A percentile compares a stretch with the other conserved stretches of the same genome.
Evolutionary conservation across 116 monocot species (phyloP).

Genomic region (Dioscorea cayenensis): DNA sequence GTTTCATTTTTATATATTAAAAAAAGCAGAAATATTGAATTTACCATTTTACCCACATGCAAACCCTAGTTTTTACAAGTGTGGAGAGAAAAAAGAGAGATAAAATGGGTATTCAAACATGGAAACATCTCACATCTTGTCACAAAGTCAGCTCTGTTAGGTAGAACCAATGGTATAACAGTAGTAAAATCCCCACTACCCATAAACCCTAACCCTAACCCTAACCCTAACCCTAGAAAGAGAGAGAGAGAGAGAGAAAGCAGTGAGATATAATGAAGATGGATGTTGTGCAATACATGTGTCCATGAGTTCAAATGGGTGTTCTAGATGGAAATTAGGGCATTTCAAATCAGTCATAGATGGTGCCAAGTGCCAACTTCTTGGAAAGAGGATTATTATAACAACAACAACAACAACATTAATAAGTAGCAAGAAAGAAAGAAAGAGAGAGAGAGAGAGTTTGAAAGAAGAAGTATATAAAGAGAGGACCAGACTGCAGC

Average conservation of each 20-base stretch:
- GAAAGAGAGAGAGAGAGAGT: background rate
- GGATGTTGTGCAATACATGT: background rate
- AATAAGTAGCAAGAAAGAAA: background rate
- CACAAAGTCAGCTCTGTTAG: conserved; percentile 23
- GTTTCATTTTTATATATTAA: too few species aligned
- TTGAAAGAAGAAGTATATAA: too few species aligned
- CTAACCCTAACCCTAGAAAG: background rate
- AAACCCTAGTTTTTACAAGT: too few species aligned
- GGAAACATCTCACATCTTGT: conserved; percentile 1
- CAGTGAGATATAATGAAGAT: background rate
- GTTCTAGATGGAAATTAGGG: background rate
- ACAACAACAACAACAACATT: background rate
- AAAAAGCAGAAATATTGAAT: too few species aligned
- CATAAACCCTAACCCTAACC: background rate
- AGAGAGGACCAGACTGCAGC: background rate
- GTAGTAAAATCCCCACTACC: background rate
- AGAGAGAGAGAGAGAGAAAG: too few species aligned
- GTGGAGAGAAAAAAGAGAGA: too few species aligned
- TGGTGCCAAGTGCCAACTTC: conserved; percentile 10
- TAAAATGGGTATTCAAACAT: too few species aligned
- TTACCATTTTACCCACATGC: too few species aligned
- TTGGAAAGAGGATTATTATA: background rate
- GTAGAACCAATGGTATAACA: background rate
- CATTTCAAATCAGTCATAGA: conserved; percentile 19
- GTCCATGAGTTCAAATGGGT: background rate